Base-by-base conservation (phyloP, 257 asterid species). In the Thymus quinquecostatus region DNA sequence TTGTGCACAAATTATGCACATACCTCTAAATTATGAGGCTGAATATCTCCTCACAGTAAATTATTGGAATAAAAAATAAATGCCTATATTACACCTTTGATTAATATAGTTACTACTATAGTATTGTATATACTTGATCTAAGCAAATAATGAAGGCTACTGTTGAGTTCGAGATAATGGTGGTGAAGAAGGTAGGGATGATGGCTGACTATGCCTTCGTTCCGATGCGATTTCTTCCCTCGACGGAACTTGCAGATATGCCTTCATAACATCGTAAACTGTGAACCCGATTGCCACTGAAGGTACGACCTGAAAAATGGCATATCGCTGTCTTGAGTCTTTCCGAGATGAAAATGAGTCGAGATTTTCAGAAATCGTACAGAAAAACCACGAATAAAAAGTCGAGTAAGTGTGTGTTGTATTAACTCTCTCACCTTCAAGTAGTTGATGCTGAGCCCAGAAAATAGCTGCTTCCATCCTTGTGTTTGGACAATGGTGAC, bases 281-380 rank as follows among this genome's bases (percentile, higher is more conserved):
- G 98, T 91, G 47, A 93, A 93, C 44, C 98, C 98, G 49, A 93
- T 93, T 4, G 98, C 98, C 11, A 93, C 98, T 0, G 98, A 93
- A 40, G 98, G 98, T 36, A 87, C 96, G 58, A 89, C 98, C 98
- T 93, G 84, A 79, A 77, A 21, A 33, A 64, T 59, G 34, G 30
- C 63, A 70, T 2, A 36, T 2, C 12, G 48, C 38, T 73, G 73
- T 60, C 4, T 33, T 60, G 67, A 53, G 47, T 53, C 38, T 11
- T 9, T 44, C 44, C 40, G 2, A 11, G 33, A 47, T 11, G 68
- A 53, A 80, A 74, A 71, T 58, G 33, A 74, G 57, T 30, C 8
- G 33, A 43, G n/a, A 13, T 49, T 47, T 9, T 9, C 10, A 5
- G n/a, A 13, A 49, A 3, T 48, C 4, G 28, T 14, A 13, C 55